Percentiles rank a stretch among this genome's conserved stretches.
Conservation (phyloP, 2,329 filamentous ascomycete genomes). For the Venturia asperata region DNA sequence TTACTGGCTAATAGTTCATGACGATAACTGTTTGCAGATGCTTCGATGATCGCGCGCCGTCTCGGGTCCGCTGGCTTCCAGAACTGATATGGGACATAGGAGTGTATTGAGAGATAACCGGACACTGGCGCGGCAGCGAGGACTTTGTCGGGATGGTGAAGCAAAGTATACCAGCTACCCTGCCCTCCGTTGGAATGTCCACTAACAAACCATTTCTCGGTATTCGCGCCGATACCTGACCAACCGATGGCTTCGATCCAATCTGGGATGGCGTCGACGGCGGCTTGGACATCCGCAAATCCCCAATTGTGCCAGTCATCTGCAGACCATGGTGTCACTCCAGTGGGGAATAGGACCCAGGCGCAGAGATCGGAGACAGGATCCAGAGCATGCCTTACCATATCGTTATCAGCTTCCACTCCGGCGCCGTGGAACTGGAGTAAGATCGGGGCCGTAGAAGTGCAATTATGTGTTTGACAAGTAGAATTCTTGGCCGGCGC, state of each 20-base stretch:
- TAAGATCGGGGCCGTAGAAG: constrained; percentile 39
- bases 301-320: constrained; percentile 58
- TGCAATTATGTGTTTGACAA: constrained; percentile 21
- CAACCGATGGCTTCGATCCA: constrained; percentile 47
- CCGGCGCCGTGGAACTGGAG: constrained; percentile 51
- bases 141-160: constrained; percentile 50
- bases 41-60: constrained; percentile 41
- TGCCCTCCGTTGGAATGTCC: constrained; percentile 57
- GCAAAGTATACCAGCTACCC: constrained; percentile 50
- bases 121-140: constrained; percentile 51
- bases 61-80: constrained; percentile 50
- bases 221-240: constrained; percentile 41
- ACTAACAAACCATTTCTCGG: constrained; percentile 44
- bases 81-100: constrained; percentile 51
- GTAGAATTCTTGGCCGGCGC: constrained; percentile 41
- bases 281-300: constrained; percentile 49
- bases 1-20: constrained; percentile 51
- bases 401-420: constrained; percentile 44
- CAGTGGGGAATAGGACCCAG: constrained; percentile 51
- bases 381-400: constrained; percentile 44
- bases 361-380: constrained; percentile 45
- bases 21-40: constrained; percentile 45
- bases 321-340: constrained; percentile 52
- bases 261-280: constrained; percentile 40
- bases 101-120: constrained; percentile 52